Evolutionary conservation across 2,329 filamentous ascomycete species (phyloP).

Genomic region (Ascochyta pisi): DNA sequence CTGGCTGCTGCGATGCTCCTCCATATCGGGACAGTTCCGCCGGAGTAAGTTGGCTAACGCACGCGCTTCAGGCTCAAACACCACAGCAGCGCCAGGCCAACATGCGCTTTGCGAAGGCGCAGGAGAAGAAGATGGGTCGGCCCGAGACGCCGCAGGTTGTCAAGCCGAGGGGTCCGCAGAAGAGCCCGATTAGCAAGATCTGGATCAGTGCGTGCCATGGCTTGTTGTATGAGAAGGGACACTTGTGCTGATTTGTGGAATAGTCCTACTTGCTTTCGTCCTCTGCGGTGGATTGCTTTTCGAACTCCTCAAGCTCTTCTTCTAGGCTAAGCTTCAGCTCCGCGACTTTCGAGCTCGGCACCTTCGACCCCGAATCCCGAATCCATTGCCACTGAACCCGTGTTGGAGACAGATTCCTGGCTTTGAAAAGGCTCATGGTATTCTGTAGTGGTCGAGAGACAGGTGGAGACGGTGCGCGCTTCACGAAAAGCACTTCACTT

Average conservation of each 20-base stretch:
- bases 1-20: slow-evolving; percentile 4
- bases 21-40: slow-evolving; percentile 4
- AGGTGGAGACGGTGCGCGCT: neutral
- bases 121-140: slow-evolving; percentile 78
- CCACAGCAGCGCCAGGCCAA: slow-evolving; percentile 83
- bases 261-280: slow-evolving; percentile 68
- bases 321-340: slow-evolving; percentile 30
- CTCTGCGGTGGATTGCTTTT: slow-evolving; percentile 67
- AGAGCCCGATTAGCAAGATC: slow-evolving; percentile 61
- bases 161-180: slow-evolving; percentile 55
- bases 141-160: slow-evolving; percentile 57
- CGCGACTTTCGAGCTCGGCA: neutral
- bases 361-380: neutral
- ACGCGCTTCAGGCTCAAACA: slow-evolving; percentile 72
- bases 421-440: neutral
- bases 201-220: slow-evolving; percentile 63
- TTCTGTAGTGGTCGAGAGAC: neutral
- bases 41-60: neutral
- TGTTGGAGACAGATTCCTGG: too few relatives aligned
- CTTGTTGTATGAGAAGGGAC: neutral
- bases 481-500: slow-evolving; percentile 2
- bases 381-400: neutral
- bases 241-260: neutral
- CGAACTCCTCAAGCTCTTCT: slow-evolving; percentile 61
- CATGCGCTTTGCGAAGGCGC: slow-evolving; percentile 75